Percentiles rank a stretch among this genome's conserved stretches.
Evolutionary conservation across 345 rosid species (phyloP).

Genomic region (Xanthoceras sorbifolium): DNA sequence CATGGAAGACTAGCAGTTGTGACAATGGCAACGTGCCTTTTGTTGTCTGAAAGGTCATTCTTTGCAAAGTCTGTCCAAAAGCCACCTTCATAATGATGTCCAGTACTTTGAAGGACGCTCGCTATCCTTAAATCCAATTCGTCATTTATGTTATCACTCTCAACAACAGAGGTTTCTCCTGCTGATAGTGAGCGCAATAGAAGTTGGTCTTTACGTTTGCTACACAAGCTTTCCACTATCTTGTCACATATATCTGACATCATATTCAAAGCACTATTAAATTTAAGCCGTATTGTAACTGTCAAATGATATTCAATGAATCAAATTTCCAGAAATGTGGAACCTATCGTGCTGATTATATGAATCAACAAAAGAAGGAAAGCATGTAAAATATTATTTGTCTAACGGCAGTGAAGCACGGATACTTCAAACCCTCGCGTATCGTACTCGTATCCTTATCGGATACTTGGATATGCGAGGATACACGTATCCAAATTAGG

Average conservation of each 20-base stretch:
- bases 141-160: slow-evolving; percentile 55
- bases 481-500: no score
- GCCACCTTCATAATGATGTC: slow-evolving; percentile 90
- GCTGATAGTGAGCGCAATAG: slow-evolving; percentile 51
- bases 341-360: not conserved
- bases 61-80: slow-evolving; percentile 72
- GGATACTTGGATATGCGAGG: no score
- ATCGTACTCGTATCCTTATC: no score
- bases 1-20: slow-evolving; percentile 99
- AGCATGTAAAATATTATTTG: not conserved
- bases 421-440: no score
- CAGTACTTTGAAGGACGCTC: slow-evolving; percentile 94
- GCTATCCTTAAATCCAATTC: slow-evolving; percentile 87
- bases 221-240: slow-evolving; percentile 79
- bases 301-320: not conserved
- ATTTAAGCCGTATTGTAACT: not conserved
- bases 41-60: slow-evolving; percentile 51
- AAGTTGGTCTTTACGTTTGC: slow-evolving; percentile 77
- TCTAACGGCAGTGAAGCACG: no score
- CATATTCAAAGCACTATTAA: slow-evolving; percentile 13
- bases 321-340: not conserved
- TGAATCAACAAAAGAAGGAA: slow-evolving; percentile 5
- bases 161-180: slow-evolving; percentile 61
- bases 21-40: slow-evolving; percentile 93
- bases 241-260: slow-evolving; percentile 78